Percentiles rank a stretch among this genome's conserved stretches.
These are phyloP conservation scores for Colletotrichum cereale DNA, from an alignment of 2,329 filamentous ascomycete species.

Conservation along the genomic window DNA sequence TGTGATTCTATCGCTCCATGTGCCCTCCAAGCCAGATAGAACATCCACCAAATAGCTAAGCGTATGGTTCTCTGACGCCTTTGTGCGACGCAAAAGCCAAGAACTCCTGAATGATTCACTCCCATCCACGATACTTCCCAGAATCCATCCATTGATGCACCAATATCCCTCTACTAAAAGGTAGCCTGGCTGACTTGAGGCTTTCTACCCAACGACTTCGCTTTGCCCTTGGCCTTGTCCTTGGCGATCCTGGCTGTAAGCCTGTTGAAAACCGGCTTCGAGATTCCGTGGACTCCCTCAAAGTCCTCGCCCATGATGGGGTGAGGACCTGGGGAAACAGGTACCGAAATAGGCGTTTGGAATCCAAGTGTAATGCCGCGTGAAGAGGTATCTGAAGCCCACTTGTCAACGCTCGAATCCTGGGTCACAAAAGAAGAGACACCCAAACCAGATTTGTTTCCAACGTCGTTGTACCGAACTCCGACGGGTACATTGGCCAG, in stretches of 20 bases:
- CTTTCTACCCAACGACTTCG: neutral
- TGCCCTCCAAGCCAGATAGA: neutral
- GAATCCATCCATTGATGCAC: neutral
- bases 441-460: neutral
- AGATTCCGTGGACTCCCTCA: constrained; percentile 16
- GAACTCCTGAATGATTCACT: too few species aligned
- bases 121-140: neutral
- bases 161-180: constrained; percentile 17
- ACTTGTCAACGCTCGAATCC: neutral
- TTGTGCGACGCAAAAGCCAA: neutral
- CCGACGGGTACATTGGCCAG: constrained; percentile 3
- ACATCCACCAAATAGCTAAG: neutral
- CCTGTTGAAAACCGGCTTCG: constrained; percentile 29
- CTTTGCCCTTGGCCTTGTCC: neutral
- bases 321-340: neutral
- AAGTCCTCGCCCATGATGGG: neutral
- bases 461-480: neutral
- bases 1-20: neutral
- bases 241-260: constrained; percentile 16
- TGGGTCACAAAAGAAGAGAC: neutral
- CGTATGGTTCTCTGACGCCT: neutral
- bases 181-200: neutral
- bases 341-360: neutral
- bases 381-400: too few species aligned
- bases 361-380: neutral